phyloP scores from a whole-genome alignment of 441 rosid genomes.

The Lepidium campestre region DNA sequence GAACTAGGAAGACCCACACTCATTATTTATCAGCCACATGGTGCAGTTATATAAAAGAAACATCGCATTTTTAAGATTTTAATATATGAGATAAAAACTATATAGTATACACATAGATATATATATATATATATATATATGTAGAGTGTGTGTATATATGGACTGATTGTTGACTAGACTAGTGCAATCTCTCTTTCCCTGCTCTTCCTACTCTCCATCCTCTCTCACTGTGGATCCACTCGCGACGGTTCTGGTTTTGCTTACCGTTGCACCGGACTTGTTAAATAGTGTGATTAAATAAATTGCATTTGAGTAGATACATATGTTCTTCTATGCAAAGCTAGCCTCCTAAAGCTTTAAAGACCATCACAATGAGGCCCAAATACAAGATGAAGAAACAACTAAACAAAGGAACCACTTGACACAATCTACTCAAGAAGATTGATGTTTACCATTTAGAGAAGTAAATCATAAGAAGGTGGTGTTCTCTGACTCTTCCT shows the following conservation, averaged over 20 bases:
- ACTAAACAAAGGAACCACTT: neutral
- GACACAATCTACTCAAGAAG: conserved; percentile 2
- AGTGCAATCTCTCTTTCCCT: neutral
- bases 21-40: conserved; percentile 7
- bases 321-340: conserved; percentile 3
- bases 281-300: too few relatives aligned
- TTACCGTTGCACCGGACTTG: neutral
- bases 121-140: neutral
- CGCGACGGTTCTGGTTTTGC: conserved; percentile 12
- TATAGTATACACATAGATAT: neutral
- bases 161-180: conserved; percentile 20
- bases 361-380: conserved; percentile 7
- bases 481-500: conserved; percentile 44
- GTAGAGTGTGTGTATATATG: neutral
- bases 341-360: neutral
- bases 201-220: neutral
- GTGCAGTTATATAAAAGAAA: neutral
- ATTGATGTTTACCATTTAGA: conserved; percentile 2
- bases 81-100: neutral
- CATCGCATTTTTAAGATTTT: neutral
- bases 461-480: conserved; percentile 18
- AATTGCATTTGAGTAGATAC: too few relatives aligned
- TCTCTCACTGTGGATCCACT: conserved; percentile 9
- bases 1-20: neutral
- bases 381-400: neutral